Base-by-base conservation (phyloP, 768 basidiomycete species). In the Holtermannia corniformis region DNA sequence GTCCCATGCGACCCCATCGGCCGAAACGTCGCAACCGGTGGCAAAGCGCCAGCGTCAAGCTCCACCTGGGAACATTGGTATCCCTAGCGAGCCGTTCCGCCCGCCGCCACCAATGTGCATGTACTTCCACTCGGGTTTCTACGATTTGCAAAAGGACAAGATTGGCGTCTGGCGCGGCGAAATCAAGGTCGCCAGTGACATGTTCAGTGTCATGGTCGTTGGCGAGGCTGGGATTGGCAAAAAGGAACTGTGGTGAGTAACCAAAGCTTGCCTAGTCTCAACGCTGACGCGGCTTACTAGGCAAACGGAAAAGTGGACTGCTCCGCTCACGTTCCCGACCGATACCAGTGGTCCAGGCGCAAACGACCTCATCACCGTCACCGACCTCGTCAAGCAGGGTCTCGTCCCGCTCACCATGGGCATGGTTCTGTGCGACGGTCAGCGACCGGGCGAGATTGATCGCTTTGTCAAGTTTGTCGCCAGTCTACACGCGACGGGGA, bases 51-150 rank as follows among this genome's bases (percentile, higher is more conserved):
- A 5, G 27, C 54, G 44, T 21, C 44, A 4, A 37, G 16, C 37
- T 5, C 41, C 25, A 20, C 56, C 49, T 10, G 51, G 44, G 23
- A 54, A 60, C 25, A 21, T 64, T 5, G 41, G 55, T 12, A 59
- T 64, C 57, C 63, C 65, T 7, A 52, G 51, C 3, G 60, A 50
- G 14, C 46, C 57, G 1, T 67, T 67, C 54, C 58, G 64, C 5
- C 65, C 65, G 2, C 65, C 65, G 2, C 65, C 65, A 25, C 65
- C 65, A 3, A 67, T 67, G 65, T 67, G 65, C 52, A 67, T 67
- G 65, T 67, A 64, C 55, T 67, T 67, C 56, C 59, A 56, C 24
- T 61, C 65, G 16, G 49, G 44, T 4, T 67, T 67, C 46, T 51
- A 62, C 45, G 63, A 64, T 53, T 51, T 67, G 24, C 56, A 62